Conservation (phyloP, 352 stramenopile genomes). For the Phytopythium helicoides region DNA sequence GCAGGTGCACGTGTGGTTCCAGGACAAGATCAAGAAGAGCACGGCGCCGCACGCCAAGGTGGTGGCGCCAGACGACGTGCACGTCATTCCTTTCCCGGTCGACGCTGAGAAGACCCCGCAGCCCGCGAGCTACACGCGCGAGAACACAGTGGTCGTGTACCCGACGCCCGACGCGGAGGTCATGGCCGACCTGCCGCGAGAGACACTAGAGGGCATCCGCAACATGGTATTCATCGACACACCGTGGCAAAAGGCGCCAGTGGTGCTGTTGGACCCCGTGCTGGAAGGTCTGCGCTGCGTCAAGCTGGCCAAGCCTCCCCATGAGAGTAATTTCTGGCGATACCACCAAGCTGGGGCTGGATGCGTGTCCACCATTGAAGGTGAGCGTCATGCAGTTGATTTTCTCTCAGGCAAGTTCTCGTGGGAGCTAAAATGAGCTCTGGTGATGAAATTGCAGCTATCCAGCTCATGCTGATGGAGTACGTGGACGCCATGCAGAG, state of each 20-base stretch:
- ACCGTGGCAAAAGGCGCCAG: constrained; percentile 82
- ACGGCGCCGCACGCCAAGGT: constrained; percentile 85
- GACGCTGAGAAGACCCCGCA: constrained; percentile 15
- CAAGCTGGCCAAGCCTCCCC: constrained; percentile 72
- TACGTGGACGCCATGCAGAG: constrained; percentile 46
- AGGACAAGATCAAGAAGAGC: constrained; percentile 89
- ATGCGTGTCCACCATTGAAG: constrained; percentile 90
- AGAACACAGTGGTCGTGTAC: constrained; percentile 77
- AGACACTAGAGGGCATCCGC: constrained; percentile 55
- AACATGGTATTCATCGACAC: constrained; percentile 88
- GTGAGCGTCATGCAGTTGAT: constrained; percentile 21
- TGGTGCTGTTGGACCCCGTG: constrained; percentile 60
- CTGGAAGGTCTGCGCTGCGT: constrained; percentile 63
- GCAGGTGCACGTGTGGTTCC: constrained; percentile 82
- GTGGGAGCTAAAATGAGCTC: no score
- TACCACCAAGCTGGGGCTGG: constrained; percentile 83
- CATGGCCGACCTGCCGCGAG: constrained; percentile 47
- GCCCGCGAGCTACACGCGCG: constrained; percentile 42
- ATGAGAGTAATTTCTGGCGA: constrained; percentile 86
- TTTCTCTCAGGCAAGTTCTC: no score
- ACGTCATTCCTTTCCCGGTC: constrained; percentile 66
- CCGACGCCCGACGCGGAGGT: constrained; percentile 68
- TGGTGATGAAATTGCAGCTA: constrained; percentile 32
- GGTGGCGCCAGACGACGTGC: constrained; percentile 61
- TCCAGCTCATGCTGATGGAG: constrained; percentile 82